phyloP scores from a whole-genome alignment of 768 basidiomycete species.

The Cyathus striatus region DNA sequence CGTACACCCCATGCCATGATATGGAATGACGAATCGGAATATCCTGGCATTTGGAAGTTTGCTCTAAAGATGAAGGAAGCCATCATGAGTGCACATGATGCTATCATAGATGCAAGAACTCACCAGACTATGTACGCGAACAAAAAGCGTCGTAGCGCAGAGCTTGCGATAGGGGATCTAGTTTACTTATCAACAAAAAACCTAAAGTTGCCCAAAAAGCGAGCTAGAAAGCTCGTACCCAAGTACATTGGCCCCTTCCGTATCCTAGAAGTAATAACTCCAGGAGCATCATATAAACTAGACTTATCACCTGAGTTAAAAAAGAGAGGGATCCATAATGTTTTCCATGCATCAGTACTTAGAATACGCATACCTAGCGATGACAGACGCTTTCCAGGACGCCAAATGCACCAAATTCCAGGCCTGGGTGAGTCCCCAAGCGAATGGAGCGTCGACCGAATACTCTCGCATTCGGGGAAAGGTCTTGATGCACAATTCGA shows the following conservation, averaged over 20 bases:
- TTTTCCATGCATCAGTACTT: constrained; percentile 27
- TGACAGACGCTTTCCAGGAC: constrained; percentile 19
- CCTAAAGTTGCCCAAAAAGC: too few relatives aligned
- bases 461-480: constrained; percentile 5
- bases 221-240: too few relatives aligned
- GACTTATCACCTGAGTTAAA: too few relatives aligned
- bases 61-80: too few relatives aligned
- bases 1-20: too few relatives aligned
- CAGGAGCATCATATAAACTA: too few relatives aligned
- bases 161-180: constrained; percentile 11
- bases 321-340: constrained; percentile 15
- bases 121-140: constrained; percentile 7
- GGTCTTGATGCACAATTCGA: constrained; percentile 6
- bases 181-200: too few relatives aligned
- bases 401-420: constrained; percentile 9
- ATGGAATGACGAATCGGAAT: constrained; percentile 2
- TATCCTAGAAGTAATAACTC: too few relatives aligned
- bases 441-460: constrained; percentile 9
- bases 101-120: constrained; percentile 12
- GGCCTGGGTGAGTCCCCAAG: constrained; percentile 4
- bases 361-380: constrained; percentile 20
- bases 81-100: constrained; percentile 22
- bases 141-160: background rate
- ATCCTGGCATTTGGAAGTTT: constrained; percentile 14
- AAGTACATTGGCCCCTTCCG: too few relatives aligned